Base-by-base conservation (phyloP, 257 asterid genomes). In the Nicotiana otophora region DNA sequence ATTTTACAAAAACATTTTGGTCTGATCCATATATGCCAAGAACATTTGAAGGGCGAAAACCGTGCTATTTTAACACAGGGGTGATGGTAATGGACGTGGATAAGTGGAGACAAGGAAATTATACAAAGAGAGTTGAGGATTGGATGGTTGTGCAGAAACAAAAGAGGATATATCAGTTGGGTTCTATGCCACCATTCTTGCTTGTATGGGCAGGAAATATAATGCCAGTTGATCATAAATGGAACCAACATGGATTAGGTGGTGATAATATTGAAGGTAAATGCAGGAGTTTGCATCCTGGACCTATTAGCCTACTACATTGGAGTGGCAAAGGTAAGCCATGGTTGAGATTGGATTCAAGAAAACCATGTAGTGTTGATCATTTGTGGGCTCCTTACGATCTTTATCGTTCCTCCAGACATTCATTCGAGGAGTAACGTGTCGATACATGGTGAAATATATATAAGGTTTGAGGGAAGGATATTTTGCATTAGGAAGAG, bases 311-410 rank as follows among this genome's bases (percentile, higher is more conserved):
- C 54, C 81, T 93, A 2, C 85, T 93, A 7, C 96, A 91, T 86
- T 93, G 97, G 97, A 93, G 96, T 81, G 97, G 97, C 9, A 92
- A 93, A 65, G 97, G 97, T n/a, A 93, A 93, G 87, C 96, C 96
- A 14, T 93, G 97, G 97, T 58, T 90, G 88, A 89, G 97, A 84
- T 36, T 92, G 83, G 96, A 93, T 80, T 92, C 97, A 0, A 86
- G 92, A 68, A 92, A 84, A 61, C 93, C 96, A 20, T 93, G 97
- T 72, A 86, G 34, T 17, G 96, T 92, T 54, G 97, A 93, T 88
- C 93, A 89, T 84, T 81, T 92, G 8, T 93, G 97, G 97, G 92
- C 93, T 51, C 97, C 95, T 30, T 93, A 93, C n/a, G 97, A 93
- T 90, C 93, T 93, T 19, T 91, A 88, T 54, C 88, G 86, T 8